Percentiles rank a stretch among this genome's conserved stretches.
Evolutionary conservation across 148 eudicot species (phyloP).

Genomic region (Cornus controversa): DNA sequence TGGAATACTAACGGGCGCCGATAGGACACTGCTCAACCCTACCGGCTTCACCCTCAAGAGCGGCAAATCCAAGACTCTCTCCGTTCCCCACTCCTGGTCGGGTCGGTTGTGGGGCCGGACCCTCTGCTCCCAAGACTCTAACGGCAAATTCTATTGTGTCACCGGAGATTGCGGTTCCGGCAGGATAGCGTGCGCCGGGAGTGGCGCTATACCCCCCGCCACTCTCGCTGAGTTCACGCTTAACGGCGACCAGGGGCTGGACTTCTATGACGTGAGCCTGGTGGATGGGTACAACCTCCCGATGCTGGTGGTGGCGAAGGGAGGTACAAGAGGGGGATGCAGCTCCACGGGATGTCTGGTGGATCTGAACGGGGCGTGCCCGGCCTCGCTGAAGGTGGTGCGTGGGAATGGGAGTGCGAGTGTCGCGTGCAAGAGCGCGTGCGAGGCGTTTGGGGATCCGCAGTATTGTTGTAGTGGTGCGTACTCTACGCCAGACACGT

Average conservation of each 20-base stretch:
- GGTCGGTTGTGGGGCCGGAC: slow-evolving; percentile 97
- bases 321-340: slow-evolving; percentile 63
- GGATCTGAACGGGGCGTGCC: slow-evolving; percentile 74
- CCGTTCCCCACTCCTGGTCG: slow-evolving; percentile 74
- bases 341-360: slow-evolving; percentile 84
- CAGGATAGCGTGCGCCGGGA: slow-evolving; percentile 55
- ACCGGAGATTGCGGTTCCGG: slow-evolving; percentile 96
- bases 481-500: slow-evolving; percentile 77
- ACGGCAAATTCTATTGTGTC: slow-evolving; percentile 59
- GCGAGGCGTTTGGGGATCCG: slow-evolving; percentile 95
- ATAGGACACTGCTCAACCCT: slow-evolving; percentile 55
- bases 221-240: slow-evolving; percentile 93
- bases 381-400: slow-evolving; percentile 53
- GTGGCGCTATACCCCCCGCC: slow-evolving; percentile 89
- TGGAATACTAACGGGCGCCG: slow-evolving; percentile 88
- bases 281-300: slow-evolving; percentile 98
- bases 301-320: slow-evolving; percentile 60
- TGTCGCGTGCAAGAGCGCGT: slow-evolving; percentile 94
- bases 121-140: slow-evolving; percentile 48
- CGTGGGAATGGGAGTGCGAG: slow-evolving; percentile 43
- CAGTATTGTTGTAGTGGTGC: slow-evolving; percentile 79
- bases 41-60: slow-evolving; percentile 73
- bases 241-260: slow-evolving; percentile 84
- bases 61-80: slow-evolving; percentile 54
- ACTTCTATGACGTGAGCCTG: slow-evolving; percentile 92